Conservation (phyloP, 208 protist species). For the Crithidia expoeki region DNA sequence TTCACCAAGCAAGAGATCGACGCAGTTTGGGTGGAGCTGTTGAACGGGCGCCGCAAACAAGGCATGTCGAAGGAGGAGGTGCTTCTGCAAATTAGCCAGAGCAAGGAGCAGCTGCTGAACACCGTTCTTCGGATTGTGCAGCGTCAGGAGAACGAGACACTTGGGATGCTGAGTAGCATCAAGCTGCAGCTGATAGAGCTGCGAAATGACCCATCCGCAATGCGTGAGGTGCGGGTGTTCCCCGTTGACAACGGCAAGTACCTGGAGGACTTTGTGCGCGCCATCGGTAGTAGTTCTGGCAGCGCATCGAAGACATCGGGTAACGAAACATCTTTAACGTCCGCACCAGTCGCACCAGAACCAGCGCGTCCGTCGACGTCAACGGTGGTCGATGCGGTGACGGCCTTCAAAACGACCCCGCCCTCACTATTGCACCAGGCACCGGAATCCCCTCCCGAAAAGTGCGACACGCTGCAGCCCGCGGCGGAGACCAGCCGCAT, state of each 20-base stretch:
- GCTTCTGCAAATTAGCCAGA: constrained; percentile 38
- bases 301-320: background rate
- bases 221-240: constrained; percentile 33
- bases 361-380: background rate
- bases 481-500: background rate
- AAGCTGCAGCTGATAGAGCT: constrained; percentile 31
- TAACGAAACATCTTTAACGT: too few species aligned
- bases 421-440: background rate
- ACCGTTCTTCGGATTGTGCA: constrained; percentile 31
- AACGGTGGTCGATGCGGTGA: background rate
- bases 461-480: background rate
- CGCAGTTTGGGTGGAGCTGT: constrained; percentile 67
- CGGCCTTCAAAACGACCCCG: background rate
- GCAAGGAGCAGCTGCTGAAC: constrained; percentile 39
- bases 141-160: constrained; percentile 42
- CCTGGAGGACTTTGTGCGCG: constrained; percentile 39
- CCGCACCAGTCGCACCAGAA: background rate
- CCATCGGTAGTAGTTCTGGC: background rate
- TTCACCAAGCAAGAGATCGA: constrained; percentile 70
- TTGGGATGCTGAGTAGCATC: constrained; percentile 30
- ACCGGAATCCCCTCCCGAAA: background rate
- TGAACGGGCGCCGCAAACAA: constrained; percentile 40
- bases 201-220: background rate
- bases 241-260: constrained; percentile 20
- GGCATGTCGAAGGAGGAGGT: constrained; percentile 67